phyloP scores from a whole-genome alignment of 345 rosid species.

The Alliaria petiolata region DNA sequence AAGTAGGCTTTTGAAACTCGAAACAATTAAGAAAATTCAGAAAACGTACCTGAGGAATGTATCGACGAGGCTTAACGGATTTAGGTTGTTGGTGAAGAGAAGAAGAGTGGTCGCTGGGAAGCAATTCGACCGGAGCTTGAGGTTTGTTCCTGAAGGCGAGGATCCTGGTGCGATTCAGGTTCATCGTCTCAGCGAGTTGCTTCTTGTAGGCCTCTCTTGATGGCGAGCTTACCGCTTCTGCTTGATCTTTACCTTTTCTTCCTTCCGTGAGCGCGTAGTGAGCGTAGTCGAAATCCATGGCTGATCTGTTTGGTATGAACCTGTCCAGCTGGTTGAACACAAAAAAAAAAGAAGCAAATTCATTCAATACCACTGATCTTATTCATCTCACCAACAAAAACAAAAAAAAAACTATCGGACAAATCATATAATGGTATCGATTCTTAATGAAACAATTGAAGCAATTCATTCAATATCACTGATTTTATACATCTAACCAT shows the following conservation, averaged over 20 bases:
- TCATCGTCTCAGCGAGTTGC: not conserved
- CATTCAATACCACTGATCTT: not conserved
- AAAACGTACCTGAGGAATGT: not conserved
- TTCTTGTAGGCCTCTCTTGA: not conserved
- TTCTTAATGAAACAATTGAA: not conserved
- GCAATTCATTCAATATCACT: no score
- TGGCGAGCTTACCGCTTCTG: not conserved
- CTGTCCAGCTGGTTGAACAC: constrained; percentile 46
- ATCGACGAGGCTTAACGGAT: not conserved
- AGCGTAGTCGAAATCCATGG: constrained; percentile 66
- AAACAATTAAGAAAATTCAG: no score
- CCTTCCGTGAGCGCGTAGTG: constrained; percentile 44
- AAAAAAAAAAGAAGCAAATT: not conserved
- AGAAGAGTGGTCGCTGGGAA: not conserved
- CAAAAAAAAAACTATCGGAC: no score
- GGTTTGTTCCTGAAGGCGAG: constrained; percentile 4
- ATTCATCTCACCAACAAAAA: not conserved
- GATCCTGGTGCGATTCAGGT: not conserved
- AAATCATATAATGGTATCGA: not conserved
- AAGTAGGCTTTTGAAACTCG: no score
- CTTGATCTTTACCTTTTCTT: not conserved
- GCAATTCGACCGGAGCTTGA: not conserved
- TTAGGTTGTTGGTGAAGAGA: not conserved
- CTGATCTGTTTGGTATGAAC: constrained; percentile 67
- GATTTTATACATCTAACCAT: no score